Conservation (phyloP, 2,329 filamentous ascomycete genomes). For the Aspergillus fischeri region DNA sequence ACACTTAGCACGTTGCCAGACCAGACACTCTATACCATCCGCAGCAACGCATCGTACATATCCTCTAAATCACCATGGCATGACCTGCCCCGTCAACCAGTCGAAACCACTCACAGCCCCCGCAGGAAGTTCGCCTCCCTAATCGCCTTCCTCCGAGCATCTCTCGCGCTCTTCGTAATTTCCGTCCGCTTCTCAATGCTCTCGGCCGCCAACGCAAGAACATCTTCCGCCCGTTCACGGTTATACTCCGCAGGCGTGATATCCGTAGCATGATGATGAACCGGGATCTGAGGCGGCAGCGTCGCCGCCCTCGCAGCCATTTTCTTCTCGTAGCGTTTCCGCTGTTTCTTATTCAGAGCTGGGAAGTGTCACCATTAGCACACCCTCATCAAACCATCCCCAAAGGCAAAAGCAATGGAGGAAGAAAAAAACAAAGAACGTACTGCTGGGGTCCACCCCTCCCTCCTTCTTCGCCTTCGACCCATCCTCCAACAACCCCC, state of each 20-base stretch:
- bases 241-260: slow-evolving; percentile 39
- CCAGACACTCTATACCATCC: slow-evolving; percentile 4
- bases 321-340: slow-evolving; percentile 45
- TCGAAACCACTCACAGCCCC: slow-evolving; percentile 34
- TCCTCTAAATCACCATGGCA: slow-evolving; percentile 4
- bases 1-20: slow-evolving; percentile 20
- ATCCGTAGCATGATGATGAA: slow-evolving; percentile 44
- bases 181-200: slow-evolving; percentile 36
- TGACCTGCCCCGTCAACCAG: neutral
- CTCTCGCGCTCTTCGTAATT: slow-evolving; percentile 43
- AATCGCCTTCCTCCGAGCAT: slow-evolving; percentile 44
- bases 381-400: neutral
- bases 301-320: slow-evolving; percentile 38
- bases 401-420: too few species aligned
- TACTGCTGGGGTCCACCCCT: slow-evolving; percentile 40
- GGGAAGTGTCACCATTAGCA: slow-evolving; percentile 13
- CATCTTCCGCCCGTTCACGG: slow-evolving; percentile 19
- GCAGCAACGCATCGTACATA: slow-evolving; percentile 14
- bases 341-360: slow-evolving; percentile 47
- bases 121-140: slow-evolving; percentile 47
- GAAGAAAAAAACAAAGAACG: slow-evolving; percentile 7
- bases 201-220: slow-evolving; percentile 31
- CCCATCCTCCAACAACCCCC: slow-evolving; percentile 40
- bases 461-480: slow-evolving; percentile 31
- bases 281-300: slow-evolving; percentile 39